Percentiles rank a stretch among this genome's conserved stretches.
Conservation (phyloP, 1,139 yeast species). For the Sugiyamaella xylanicola region DNA sequence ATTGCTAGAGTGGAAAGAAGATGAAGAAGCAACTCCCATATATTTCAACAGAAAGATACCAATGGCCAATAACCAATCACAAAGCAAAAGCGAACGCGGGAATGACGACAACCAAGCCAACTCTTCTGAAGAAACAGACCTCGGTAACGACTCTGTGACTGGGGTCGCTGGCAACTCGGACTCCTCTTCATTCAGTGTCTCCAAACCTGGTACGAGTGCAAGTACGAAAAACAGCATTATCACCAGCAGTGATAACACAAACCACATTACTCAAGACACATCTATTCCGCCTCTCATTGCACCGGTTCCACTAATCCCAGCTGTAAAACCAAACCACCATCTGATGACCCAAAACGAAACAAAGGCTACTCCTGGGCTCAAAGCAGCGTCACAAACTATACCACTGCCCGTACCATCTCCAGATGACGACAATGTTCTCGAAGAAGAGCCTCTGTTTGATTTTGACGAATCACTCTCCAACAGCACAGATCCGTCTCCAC, state of each 20-base stretch:
- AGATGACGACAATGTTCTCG: constrained; percentile 12
- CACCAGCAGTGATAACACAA: no score
- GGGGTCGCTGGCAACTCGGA: no score
- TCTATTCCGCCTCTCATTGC: background rate
- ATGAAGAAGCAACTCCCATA: background rate
- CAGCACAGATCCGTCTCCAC: constrained; percentile 8
- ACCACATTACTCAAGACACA: no score
- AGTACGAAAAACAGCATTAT: no score
- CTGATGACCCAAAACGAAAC: background rate
- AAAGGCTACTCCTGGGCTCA: no score
- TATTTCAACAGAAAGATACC: background rate
- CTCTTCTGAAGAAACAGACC: no score
- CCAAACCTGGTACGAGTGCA: background rate
- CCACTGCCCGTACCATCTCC: background rate
- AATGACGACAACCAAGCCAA: no score
- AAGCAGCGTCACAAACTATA: background rate
- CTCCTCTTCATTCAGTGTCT: no score
- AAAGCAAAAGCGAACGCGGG: no score
- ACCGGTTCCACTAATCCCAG: background rate
- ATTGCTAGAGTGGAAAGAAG: constrained; percentile 2
- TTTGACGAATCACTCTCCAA: constrained; percentile 32
- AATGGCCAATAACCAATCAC: no score
- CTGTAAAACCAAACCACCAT: no score
- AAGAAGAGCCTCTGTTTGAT: constrained; percentile 33
- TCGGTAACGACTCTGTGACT: no score